Conservation (phyloP, 1,284 basidiomycete genomes). For the Lignosus rhinocerotis region DNA sequence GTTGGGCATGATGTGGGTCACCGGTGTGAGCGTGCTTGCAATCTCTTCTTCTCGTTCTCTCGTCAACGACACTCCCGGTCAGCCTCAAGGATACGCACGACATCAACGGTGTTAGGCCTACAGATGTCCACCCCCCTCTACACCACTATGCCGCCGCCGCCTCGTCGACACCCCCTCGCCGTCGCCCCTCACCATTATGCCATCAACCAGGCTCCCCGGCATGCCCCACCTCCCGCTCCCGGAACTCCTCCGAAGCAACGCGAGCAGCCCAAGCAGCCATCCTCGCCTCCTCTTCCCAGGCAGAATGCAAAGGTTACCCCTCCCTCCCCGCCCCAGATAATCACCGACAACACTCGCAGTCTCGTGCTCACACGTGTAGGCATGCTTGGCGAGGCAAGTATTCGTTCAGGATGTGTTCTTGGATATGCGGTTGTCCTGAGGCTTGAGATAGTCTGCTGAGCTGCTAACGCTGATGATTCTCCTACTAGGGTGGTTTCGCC, state of each 20-base stretch:
- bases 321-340: constrained; percentile 79
- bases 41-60: background rate
- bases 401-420: background rate
- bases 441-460: background rate
- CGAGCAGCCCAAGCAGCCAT: constrained; percentile 28
- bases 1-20: constrained; percentile 12
- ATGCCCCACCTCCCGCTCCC: constrained; percentile 16
- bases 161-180: constrained; percentile 37
- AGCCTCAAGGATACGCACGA: constrained; percentile 8
- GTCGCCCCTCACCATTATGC: constrained; percentile 31
- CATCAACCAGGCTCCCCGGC: constrained; percentile 26
- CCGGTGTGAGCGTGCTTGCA: background rate
- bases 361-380: constrained; percentile 70
- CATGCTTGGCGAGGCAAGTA: constrained; percentile 82
- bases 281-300: constrained; percentile 66
- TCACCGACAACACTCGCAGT: constrained; percentile 63
- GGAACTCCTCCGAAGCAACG: constrained; percentile 29
- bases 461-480: background rate
- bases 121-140: constrained; percentile 32
- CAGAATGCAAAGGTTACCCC: constrained; percentile 82
- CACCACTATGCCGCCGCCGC: constrained; percentile 27
- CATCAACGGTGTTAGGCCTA: constrained; percentile 37
- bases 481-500: constrained; percentile 80
- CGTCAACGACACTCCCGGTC: constrained; percentile 1
- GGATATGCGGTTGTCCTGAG: background rate